Evolutionary conservation across 2,329 filamentous ascomycete species (phyloP), one percentile per base, ranked within the genome.

Genomic region (Fusarium tricinctum): DNA sequence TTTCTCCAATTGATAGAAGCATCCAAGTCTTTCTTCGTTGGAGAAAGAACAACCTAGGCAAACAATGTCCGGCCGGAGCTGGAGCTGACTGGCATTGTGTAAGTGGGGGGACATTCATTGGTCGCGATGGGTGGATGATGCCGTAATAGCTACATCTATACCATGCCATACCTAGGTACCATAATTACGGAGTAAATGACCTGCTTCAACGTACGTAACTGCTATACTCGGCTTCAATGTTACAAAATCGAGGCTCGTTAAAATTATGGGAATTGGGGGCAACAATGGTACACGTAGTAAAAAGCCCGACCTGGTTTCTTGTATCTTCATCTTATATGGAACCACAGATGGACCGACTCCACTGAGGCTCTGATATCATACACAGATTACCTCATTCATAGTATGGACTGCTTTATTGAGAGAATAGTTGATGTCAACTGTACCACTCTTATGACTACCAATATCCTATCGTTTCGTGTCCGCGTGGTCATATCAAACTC

Each of bases 281-380:
- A 44, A 47, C 32, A 13, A 30, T 30, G 28, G 28, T 30, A 30
- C 2, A 30, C 28, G 28, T 30, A 30, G 9, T 30, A 30, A 30
- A 30, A 30, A 13, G 28, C 13, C 28, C 28, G 10, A 30, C 28
- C 12, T 30, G 10, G 28, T 30, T 30, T 30, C 28, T 30, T 30
- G 28, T 30, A 12, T 30, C 9, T 30, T 30, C 28, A 12, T 30
- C 10, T 30, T n/a, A 13, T 44, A 20, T 26, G 55, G 60, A 28
- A 42, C 50, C 63, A 63, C 66, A 69, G 48, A 63, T 69, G 66
- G 62, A 52, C 66, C 57, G 52, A 63, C 47, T 64, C 42, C 64
- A 52, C 47, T 39, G 40, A 56, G 51, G 42, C 48, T 66, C 42
- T 51, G 57, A 58, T 51, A 61, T 68, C 54, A 39, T 35, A 35